Base-by-base conservation (phyloP, 768 basidiomycete species). In the Pleurotus platypus region DNA sequence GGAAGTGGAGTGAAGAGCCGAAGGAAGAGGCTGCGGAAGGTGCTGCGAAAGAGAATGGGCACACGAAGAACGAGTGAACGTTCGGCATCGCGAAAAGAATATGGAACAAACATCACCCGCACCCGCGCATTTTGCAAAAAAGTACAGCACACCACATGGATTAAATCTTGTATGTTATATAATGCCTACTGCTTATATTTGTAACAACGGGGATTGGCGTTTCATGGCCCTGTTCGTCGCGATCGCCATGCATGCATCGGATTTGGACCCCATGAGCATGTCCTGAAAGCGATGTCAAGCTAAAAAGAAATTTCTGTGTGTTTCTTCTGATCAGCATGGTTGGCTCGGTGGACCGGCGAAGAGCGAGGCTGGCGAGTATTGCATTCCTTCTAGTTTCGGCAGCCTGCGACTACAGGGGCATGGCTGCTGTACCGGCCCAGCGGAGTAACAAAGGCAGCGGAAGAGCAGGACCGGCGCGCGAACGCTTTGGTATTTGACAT, bases 1-100 rank as follows among this genome's bases (percentile, higher is more conserved):
- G 89, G 88, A 69, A 61, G 13, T 94, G 89, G 89, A 78, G 72
- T 51, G 91, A 93, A 69, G 78, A 75, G 13, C 71, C 75, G 18
- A 65, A 66, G 67, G 59, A 61, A 62, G 60, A 66, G 11, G 16
- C 39, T 16, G 38, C 18, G 16, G 30, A 35, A 35, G 50, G 50
- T 18, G 8, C 26, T 12, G 27, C 51, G 16, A 35, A 55, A 18
- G 22, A 20, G 7, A 46, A 56, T 27, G 46, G 42, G 5, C 55
- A 45, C 27, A 22, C 43, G 11, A 47, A 56, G 24, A 42, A n/a
- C 22, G 51, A 54, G 13, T 54, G 30, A 42, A 42, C 51, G 49
- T 37, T 9, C 30, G 9, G 30, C 30, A 35, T 35, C 30, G 30
- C 30, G 30, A 35, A 35, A 35, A 35, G 30, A 35, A 35, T 35